phyloP scores from a whole-genome alignment of 805 yeast genomes.

The Pichia manshurica region DNA sequence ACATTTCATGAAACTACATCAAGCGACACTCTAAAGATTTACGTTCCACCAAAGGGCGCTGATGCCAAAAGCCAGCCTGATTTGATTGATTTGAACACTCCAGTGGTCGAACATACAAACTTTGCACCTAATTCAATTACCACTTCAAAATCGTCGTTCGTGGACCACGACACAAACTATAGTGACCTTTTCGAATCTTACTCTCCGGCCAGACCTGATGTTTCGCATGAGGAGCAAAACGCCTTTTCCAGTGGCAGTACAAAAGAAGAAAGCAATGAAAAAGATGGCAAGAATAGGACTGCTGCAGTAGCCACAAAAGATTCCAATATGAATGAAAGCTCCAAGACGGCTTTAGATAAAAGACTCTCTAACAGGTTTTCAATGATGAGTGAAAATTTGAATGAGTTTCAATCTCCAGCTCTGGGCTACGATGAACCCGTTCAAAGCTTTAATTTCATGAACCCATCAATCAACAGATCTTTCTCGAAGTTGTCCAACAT shows the following conservation, averaged over 20 bases:
- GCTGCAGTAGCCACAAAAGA: not conserved
- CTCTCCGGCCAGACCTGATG: conserved; percentile 5
- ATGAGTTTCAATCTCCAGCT: conserved; percentile 23
- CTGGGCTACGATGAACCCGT: conserved; percentile 26
- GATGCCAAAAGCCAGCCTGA: conserved; percentile 19
- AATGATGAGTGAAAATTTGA: conserved; percentile 26
- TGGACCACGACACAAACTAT: conserved; percentile 2
- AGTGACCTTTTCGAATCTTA: conserved; percentile 15
- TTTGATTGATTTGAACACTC: conserved; percentile 28
- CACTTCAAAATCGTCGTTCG: conserved; percentile 4
- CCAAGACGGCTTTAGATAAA: not conserved
- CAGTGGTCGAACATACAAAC: conserved; percentile 11
- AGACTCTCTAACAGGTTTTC: conserved; percentile 7
- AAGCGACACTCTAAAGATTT: conserved; percentile 16
- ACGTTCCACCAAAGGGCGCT: not conserved
- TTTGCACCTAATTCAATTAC: not conserved
- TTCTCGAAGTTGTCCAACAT: conserved; percentile 9
- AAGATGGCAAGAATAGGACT: not conserved
- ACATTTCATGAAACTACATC: conserved; percentile 31
- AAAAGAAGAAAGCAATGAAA: not conserved
- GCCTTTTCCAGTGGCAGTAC: not conserved
- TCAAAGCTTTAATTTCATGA: conserved; percentile 20
- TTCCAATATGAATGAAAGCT: not conserved
- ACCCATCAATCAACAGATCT: conserved; percentile 10
- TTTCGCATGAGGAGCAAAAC: not conserved